A percentile compares a stretch with the other conserved stretches of the same genome.
phyloP scores from a whole-genome alignment of 1,284 basidiomycete genomes.

The Puccinia hordei region DNA sequence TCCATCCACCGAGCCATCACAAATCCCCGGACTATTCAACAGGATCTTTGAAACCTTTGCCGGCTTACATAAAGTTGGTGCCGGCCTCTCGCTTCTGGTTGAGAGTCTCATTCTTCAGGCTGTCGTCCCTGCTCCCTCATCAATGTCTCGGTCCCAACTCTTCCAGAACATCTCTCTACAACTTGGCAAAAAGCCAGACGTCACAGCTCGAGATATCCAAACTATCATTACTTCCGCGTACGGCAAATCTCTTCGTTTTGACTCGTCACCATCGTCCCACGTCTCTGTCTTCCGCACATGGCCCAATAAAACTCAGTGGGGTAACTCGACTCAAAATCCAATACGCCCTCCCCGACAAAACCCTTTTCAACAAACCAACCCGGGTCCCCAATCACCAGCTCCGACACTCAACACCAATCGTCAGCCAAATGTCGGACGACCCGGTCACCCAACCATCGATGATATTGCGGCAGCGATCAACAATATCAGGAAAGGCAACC shows the following conservation, averaged over 20 bases:
- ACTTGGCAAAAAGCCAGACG: neutral
- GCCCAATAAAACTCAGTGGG: neutral
- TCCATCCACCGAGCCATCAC: neutral
- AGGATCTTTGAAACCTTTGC: neutral
- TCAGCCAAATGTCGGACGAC: neutral
- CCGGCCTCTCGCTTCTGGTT: neutral
- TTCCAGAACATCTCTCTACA: slow-evolving; percentile 16
- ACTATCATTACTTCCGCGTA: slow-evolving; percentile 6
- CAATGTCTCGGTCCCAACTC: neutral
- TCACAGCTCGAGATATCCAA: neutral
- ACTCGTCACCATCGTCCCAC: neutral
- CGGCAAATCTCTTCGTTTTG: neutral
- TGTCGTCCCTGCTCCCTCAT: neutral
- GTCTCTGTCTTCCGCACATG: neutral
- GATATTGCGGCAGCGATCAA: slow-evolving; percentile 1
- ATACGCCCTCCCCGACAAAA: neutral
- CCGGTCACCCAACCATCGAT: neutral
- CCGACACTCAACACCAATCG: neutral
- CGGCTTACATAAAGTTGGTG: neutral
- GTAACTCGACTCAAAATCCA: neutral
- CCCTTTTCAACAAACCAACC: neutral
- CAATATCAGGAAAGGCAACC: neutral
- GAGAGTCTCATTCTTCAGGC: slow-evolving; percentile 2
- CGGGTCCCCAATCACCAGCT: too few relatives aligned
- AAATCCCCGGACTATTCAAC: neutral